Conservation (phyloP, 257 asterid genomes). For the Catharanthus roseus region DNA sequence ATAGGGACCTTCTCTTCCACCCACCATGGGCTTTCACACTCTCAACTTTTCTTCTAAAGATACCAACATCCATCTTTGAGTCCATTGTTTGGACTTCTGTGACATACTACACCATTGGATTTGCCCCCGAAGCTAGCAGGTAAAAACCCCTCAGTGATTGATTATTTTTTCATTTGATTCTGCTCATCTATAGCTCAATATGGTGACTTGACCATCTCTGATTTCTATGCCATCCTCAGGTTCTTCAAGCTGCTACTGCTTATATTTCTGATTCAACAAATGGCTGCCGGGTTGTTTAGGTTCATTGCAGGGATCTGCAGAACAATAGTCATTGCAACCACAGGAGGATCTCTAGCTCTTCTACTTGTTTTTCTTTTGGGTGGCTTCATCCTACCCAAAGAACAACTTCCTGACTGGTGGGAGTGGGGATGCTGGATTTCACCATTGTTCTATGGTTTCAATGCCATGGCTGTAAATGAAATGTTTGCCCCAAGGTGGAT, state of each 20-base stretch:
- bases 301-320: slow-evolving; percentile 56
- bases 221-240: slow-evolving; percentile 23
- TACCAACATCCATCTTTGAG: slow-evolving; percentile 59
- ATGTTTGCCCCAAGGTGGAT: slow-evolving; percentile 62
- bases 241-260: slow-evolving; percentile 53
- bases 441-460: slow-evolving; percentile 52
- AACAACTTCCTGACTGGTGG: slow-evolving; percentile 60
- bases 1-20: slow-evolving; percentile 58
- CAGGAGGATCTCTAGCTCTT: slow-evolving; percentile 57
- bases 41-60: slow-evolving; percentile 51
- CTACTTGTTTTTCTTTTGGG: slow-evolving; percentile 57
- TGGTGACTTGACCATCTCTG: not conserved
- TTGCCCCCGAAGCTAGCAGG: slow-evolving; percentile 78
- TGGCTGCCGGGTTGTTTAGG: slow-evolving; percentile 63
- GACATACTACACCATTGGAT: slow-evolving; percentile 60
- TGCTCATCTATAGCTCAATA: not conserved
- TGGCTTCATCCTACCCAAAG: slow-evolving; percentile 62
- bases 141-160: slow-evolving; percentile 12
- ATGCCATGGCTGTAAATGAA: slow-evolving; percentile 52
- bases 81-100: slow-evolving; percentile 45
- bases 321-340: slow-evolving; percentile 52
- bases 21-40: slow-evolving; percentile 72
- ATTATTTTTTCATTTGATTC: not conserved
- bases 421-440: slow-evolving; percentile 67
- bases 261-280: slow-evolving; percentile 56